phyloP scores from a whole-genome alignment of 352 stramenopile genomes.

The Phytopythium mirpurense region DNA sequence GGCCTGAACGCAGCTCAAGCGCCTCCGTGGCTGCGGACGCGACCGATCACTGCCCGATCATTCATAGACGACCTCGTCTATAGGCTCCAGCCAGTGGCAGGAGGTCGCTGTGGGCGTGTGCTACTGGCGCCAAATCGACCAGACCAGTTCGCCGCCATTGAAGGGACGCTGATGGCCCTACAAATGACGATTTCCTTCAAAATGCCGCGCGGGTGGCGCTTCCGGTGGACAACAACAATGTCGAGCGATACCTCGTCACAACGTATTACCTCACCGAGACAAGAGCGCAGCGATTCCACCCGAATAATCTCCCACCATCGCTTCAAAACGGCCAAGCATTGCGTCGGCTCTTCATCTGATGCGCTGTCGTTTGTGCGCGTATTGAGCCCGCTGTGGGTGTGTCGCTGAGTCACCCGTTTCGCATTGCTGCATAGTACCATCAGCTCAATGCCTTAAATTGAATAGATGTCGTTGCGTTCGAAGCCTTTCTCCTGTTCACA shows the following conservation, averaged over 20 bases:
- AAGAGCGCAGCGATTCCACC: slow-evolving; percentile 7
- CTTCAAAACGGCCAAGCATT: slow-evolving; percentile 6
- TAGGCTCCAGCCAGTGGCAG: not conserved
- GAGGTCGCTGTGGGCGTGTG: not conserved
- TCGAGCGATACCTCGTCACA: slow-evolving; percentile 12
- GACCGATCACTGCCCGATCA: slow-evolving; percentile 4
- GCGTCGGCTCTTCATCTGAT: slow-evolving; percentile 10
- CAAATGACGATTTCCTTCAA: slow-evolving; percentile 14
- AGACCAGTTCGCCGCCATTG: not conserved
- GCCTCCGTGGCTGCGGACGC: not conserved
- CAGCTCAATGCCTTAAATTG: too few relatives aligned
- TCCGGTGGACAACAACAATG: slow-evolving; percentile 6
- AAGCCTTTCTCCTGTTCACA: too few relatives aligned
- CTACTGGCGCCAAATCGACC: not conserved
- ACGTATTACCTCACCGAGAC: slow-evolving; percentile 13
- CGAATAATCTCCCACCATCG: slow-evolving; percentile 10
- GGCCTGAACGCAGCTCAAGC: slow-evolving; percentile 3
- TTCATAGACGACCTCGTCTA: slow-evolving; percentile 2
- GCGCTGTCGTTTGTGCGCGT: not conserved
- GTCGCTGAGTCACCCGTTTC: too few relatives aligned
- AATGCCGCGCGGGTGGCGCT: slow-evolving; percentile 10
- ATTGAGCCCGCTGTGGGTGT: not conserved
- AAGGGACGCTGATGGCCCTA: not conserved
- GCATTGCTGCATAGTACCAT: too few relatives aligned
- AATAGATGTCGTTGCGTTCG: too few relatives aligned